Percentiles rank a stretch among this genome's conserved stretches.
phyloP scores from a whole-genome alignment of 1,284 basidiomycete genomes.

The Ganoderma lingzhi region DNA sequence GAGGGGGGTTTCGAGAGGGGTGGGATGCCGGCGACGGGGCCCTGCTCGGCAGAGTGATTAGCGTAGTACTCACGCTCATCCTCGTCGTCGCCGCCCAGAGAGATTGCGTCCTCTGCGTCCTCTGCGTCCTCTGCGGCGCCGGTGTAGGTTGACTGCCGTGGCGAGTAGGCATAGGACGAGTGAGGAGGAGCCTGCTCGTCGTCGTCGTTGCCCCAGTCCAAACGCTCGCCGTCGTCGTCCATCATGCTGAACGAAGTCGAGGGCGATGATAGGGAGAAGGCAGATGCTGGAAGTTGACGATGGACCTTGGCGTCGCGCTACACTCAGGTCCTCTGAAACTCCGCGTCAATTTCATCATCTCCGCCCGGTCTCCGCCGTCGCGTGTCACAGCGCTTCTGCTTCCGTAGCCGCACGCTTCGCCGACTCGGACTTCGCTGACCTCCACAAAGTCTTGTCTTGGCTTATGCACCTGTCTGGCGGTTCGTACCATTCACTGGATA shows the following conservation, averaged over 20 bases:
- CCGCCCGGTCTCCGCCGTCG: slow-evolving; percentile 4
- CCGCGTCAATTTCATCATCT: neutral
- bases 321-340: neutral
- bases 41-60: slow-evolving; percentile 42
- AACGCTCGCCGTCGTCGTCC: slow-evolving; percentile 70
- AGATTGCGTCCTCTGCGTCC: slow-evolving; percentile 73
- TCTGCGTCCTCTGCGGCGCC: slow-evolving; percentile 57
- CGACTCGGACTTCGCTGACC: neutral
- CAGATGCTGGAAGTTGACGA: slow-evolving; percentile 16
- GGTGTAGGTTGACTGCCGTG: slow-evolving; percentile 22
- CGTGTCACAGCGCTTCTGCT: neutral
- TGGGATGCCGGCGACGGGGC: slow-evolving; percentile 23
- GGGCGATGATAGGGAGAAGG: slow-evolving; percentile 10
- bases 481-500: neutral
- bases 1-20: slow-evolving; percentile 27
- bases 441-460: neutral
- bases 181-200: slow-evolving; percentile 52
- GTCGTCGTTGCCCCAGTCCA: slow-evolving; percentile 82
- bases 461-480: neutral
- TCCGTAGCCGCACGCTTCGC: neutral
- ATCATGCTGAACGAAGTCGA: slow-evolving; percentile 48
- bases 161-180: slow-evolving; percentile 36
- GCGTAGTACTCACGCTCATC: slow-evolving; percentile 52
- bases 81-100: slow-evolving; percentile 76
- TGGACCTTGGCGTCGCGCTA: slow-evolving; percentile 15